phyloP scores from a whole-genome alignment of 768 basidiomycete genomes.

The Suillus tomentosus region DNA sequence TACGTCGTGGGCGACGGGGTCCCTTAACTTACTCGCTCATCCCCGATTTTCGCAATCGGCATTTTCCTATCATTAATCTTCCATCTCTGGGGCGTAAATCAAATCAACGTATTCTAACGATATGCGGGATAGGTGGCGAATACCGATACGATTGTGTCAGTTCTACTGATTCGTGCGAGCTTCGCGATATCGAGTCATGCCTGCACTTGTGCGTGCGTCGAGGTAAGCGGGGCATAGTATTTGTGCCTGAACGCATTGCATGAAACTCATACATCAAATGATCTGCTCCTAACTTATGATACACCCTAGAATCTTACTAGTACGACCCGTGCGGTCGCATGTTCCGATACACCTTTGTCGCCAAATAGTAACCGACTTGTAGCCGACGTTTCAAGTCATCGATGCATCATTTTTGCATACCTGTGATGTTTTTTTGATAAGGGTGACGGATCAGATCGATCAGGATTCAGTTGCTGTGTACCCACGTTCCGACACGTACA shows the following conservation, averaged over 20 bases:
- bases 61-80: neutral
- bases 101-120: conserved; percentile 5
- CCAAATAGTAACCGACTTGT: neutral
- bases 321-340: neutral
- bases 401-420: neutral
- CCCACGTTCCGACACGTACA: neutral
- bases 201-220: neutral
- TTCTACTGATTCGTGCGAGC: neutral
- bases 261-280: neutral
- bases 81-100: neutral
- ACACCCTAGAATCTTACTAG: neutral
- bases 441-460: neutral
- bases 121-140: neutral
- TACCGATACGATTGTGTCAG: neutral
- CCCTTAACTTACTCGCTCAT: neutral
- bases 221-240: neutral
- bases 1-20: neutral
- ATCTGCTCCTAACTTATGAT: neutral
- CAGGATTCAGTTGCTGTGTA: neutral
- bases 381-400: neutral
- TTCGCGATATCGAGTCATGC: neutral
- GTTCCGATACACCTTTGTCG: neutral
- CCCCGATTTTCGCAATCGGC: neutral
- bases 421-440: neutral
- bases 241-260: neutral